Evolutionary conservation across 495 filamentous ascomycete species (phyloP).

Genomic region (Parachaetomium inaequale): DNA sequence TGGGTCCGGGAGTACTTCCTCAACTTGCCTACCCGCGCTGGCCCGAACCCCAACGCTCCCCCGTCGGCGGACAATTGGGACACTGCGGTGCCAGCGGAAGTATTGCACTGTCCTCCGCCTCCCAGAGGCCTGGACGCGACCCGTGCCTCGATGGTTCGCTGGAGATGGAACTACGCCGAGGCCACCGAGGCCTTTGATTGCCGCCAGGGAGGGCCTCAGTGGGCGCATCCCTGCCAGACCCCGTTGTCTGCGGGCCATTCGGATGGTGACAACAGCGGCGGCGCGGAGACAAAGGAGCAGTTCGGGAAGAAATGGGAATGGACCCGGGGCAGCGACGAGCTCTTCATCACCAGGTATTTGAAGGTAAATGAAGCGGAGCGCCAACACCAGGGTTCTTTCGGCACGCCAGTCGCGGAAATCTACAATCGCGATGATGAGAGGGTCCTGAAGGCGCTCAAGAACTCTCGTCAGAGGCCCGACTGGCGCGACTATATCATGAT

Average conservation of each 20-base stretch:
- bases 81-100: too few relatives aligned
- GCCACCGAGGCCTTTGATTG: constrained; percentile 11
- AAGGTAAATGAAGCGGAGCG: background rate
- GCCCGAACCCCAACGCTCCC: too few relatives aligned
- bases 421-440: too few relatives aligned
- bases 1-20: background rate
- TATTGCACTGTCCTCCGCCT: background rate
- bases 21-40: too few relatives aligned
- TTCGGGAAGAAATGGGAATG: background rate
- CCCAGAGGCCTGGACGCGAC: background rate
- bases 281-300: background rate
- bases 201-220: constrained; percentile 23
- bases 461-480: background rate
- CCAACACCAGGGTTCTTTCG: too few relatives aligned
- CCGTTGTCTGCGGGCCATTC: background rate
- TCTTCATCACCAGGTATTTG: background rate
- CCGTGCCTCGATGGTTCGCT: constrained; percentile 1
- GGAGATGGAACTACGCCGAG: background rate
- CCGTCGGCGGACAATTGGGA: background rate
- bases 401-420: too few relatives aligned
- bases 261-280: background rate
- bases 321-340: background rate
- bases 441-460: background rate
- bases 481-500: too few relatives aligned
- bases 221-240: constrained; percentile 7